Percentiles rank a stretch among this genome's conserved stretches.
These are phyloP conservation scores for Salmacisia buchloeana DNA, from an alignment of 1,284 basidiomycete species.

Conservation along the genomic window DNA sequence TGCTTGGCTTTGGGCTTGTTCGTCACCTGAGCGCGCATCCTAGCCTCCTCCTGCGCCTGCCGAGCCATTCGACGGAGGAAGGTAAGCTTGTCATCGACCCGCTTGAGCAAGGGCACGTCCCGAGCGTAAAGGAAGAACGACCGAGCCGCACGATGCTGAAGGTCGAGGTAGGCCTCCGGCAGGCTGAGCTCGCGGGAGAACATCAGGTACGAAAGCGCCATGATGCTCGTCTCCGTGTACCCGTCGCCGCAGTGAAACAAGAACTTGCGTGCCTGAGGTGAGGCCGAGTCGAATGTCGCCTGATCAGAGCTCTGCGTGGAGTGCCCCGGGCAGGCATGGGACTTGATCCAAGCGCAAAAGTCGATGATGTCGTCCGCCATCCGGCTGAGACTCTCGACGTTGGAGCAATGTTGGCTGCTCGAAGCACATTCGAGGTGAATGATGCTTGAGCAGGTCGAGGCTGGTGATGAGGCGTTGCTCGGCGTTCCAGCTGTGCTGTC, in stretches of 20 bases:
- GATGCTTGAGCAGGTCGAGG: constrained; percentile 24
- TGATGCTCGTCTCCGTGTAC: constrained; percentile 77
- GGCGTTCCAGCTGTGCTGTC: background rate
- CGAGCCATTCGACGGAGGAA: constrained; percentile 11
- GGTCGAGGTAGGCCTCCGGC: constrained; percentile 76
- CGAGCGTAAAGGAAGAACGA: constrained; percentile 86
- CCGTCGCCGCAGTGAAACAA: constrained; percentile 50
- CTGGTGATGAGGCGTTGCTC: background rate
- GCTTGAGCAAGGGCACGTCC: constrained; percentile 70
- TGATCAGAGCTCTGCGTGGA: background rate
- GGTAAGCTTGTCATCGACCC: constrained; percentile 63
- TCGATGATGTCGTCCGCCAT: constrained; percentile 36
- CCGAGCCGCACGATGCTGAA: constrained; percentile 60
- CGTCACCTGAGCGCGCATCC: background rate
- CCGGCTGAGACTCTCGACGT: constrained; percentile 3
- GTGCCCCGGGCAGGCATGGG: constrained; percentile 29
- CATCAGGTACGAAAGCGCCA: constrained; percentile 85
- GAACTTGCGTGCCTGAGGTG: constrained; percentile 20
- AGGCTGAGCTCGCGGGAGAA: constrained; percentile 63
- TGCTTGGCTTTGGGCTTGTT: constrained; percentile 3
- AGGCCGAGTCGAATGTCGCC: too few relatives aligned
- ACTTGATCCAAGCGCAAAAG: constrained; percentile 47
- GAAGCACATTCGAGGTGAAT: constrained; percentile 45
- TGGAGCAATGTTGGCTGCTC: constrained; percentile 12
- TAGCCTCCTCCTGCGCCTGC: constrained; percentile 10